Conservation (phyloP, 1,284 basidiomycete genomes). For the Leccinum colubrinum region DNA sequence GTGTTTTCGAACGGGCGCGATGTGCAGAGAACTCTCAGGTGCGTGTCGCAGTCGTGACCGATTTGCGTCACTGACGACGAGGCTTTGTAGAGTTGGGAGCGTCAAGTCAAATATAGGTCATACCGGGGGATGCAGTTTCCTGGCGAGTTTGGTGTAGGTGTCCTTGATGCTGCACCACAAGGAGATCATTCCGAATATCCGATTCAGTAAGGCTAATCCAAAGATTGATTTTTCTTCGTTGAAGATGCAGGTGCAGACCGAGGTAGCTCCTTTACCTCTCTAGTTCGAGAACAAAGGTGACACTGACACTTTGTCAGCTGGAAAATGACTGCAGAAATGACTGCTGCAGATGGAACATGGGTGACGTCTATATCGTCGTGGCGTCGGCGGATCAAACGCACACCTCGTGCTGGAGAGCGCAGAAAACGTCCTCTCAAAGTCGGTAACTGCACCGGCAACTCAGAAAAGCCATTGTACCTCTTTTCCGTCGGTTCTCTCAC, state of each 20-base stretch:
- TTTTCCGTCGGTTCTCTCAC: constrained; percentile 27
- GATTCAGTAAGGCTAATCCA: constrained; percentile 27
- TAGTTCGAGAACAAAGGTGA: neutral
- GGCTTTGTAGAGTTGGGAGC: constrained; percentile 25
- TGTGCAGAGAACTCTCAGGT: constrained; percentile 22
- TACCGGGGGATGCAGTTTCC: constrained; percentile 30
- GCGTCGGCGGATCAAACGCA: constrained; percentile 29
- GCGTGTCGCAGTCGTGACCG: neutral
- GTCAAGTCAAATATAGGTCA: constrained; percentile 34
- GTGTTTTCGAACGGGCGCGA: constrained; percentile 30
- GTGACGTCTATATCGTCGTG: constrained; percentile 28
- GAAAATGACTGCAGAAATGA: constrained; percentile 26
- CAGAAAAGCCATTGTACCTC: constrained; percentile 19
- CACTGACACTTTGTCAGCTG: constrained; percentile 12
- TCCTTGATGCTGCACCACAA: constrained; percentile 30
- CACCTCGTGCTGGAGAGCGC: constrained; percentile 26
- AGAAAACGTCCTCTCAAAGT: constrained; percentile 11
- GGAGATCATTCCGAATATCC: constrained; percentile 28
- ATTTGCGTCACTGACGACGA: neutral
- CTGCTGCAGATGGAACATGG: constrained; percentile 6
- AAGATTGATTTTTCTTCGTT: constrained; percentile 26
- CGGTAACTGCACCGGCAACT: neutral
- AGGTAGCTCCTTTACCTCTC: constrained; percentile 7
- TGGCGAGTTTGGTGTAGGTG: constrained; percentile 30
- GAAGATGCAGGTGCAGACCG: constrained; percentile 28